Base-by-base conservation (phyloP, 2,329 filamentous ascomycete genomes). In the Colletotrichum lupini region DNA sequence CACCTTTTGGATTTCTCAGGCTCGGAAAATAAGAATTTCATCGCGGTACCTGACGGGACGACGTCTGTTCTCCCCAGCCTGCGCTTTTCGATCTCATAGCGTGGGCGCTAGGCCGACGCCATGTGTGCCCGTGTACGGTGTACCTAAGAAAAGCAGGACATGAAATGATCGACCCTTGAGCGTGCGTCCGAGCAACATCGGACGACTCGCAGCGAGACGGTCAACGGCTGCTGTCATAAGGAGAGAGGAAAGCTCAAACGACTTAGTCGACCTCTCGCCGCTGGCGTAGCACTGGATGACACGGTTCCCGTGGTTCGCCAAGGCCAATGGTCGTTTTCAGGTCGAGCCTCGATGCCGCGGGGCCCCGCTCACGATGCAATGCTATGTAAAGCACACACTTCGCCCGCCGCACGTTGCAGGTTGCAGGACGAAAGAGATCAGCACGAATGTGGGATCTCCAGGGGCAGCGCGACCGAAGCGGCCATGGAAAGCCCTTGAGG, bases 291-390 rank as follows among this genome's bases (percentile, higher is more conserved):
- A 72, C 49, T 74, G 57, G 42, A 63, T 60, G 49, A 59, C 65
- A 59, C 62, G 11, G 26, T 49, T 42, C 46, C 32, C 22, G 26
- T 59, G 35, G 59, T 30, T 62, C 53, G 72, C 68, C 68, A 74
- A 74, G 72, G 22, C 68, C 24, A 49, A 16, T 72, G 57, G 72
- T 59, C 49, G 68, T 72, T 74, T 74, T 72, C 72, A 74, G 72
- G 72, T 74, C 68, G 63, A 67, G 42, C 42, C 42, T 49, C 42
- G 42, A 49, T 35, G 24, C 42, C 42, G 35, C 52, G 26, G 37
- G 16, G 55, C 55, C 35, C 67, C 49, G 67, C 59, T 53, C 37
- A 37, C 37, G 64, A 67, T 42, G 72, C 55, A 28, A 72, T 72
- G 63, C 35, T 32, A 56, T 53, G 72, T 58, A 57, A 58, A 59